Percentiles rank a stretch among this genome's conserved stretches.
phyloP scores from a whole-genome alignment of 2,329 filamentous ascomycete species.

The Talaromyces verruculosus region DNA sequence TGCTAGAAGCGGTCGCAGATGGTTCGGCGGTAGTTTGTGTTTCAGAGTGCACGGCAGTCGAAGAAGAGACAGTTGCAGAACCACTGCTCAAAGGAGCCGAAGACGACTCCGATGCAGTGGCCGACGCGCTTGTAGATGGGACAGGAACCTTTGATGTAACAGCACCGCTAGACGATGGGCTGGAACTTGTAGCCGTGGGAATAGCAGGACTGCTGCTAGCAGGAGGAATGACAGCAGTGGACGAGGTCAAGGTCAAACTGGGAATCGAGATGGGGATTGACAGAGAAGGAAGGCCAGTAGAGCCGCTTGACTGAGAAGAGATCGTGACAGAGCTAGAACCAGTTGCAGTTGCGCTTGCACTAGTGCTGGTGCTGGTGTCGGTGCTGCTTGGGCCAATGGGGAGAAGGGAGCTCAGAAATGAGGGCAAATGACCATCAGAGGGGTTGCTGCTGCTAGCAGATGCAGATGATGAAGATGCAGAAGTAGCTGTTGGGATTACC shows the following conservation, averaged over 20 bases:
- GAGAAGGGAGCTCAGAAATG: slow-evolving; percentile 11
- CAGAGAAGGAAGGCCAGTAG: slow-evolving; percentile 14
- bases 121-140: slow-evolving; percentile 2
- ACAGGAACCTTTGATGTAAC: not conserved
- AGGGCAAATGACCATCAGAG: slow-evolving; percentile 5
- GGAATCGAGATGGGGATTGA: slow-evolving; percentile 18
- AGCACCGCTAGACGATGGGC: slow-evolving; percentile 10
- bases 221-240: slow-evolving; percentile 18
- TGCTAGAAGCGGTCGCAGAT: slow-evolving; percentile 3
- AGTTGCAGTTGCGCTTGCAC: slow-evolving; percentile 9
- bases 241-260: slow-evolving; percentile 16
- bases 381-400: slow-evolving; percentile 5
- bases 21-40: slow-evolving; percentile 20
- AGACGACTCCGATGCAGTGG: slow-evolving; percentile 5
- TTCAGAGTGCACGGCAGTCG: slow-evolving; percentile 15
- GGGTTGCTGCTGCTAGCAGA: slow-evolving; percentile 4
- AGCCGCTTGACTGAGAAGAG: not conserved
- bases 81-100: not conserved
- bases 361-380: not conserved
- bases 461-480: slow-evolving; percentile 12
- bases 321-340: slow-evolving; percentile 16
- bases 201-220: slow-evolving; percentile 17
- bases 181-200: slow-evolving; percentile 14
- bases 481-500: slow-evolving; percentile 9
- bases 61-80: not conserved